These are phyloP conservation scores for Ananas comosus DNA, from an alignment of 176 grass and related monocot species.

Conservation along the genomic window DNA sequence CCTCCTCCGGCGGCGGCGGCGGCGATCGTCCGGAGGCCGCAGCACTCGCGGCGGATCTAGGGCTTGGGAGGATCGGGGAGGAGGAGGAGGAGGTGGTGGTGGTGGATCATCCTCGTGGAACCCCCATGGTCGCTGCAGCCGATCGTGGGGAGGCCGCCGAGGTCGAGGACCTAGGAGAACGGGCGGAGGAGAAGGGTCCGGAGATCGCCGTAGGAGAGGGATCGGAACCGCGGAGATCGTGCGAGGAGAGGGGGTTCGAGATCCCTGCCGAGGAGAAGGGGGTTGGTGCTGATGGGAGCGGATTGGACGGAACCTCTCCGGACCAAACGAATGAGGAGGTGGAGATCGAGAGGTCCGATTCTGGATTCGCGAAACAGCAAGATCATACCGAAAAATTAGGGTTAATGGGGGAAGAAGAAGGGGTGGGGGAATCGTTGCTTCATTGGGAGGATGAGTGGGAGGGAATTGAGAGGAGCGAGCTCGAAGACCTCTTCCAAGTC, in stretches of 20 bases:
- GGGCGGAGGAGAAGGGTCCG: neutral
- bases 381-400: no score
- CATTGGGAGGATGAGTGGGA: conserved; percentile 22
- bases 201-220: neutral
- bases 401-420: neutral
- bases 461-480: conserved; percentile 26
- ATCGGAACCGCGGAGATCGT: neutral
- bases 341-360: neutral
- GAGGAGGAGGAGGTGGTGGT: conserved; percentile 5
- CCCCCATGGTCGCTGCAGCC: no score
- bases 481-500: conserved; percentile 31
- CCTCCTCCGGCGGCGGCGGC: neutral
- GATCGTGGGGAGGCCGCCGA: conserved; percentile 21
- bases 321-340: neutral
- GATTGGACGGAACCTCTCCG: neutral
- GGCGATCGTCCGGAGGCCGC: neutral
- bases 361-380: no score
- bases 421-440: conserved; percentile 12
- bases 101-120: neutral
- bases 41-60: neutral
- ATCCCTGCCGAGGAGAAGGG: neutral
- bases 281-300: neutral
- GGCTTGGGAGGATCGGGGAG: neutral
- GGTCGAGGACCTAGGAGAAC: neutral
- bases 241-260: neutral